Conservation (phyloP, 1,284 basidiomycete species). For the Mycena citricolor region DNA sequence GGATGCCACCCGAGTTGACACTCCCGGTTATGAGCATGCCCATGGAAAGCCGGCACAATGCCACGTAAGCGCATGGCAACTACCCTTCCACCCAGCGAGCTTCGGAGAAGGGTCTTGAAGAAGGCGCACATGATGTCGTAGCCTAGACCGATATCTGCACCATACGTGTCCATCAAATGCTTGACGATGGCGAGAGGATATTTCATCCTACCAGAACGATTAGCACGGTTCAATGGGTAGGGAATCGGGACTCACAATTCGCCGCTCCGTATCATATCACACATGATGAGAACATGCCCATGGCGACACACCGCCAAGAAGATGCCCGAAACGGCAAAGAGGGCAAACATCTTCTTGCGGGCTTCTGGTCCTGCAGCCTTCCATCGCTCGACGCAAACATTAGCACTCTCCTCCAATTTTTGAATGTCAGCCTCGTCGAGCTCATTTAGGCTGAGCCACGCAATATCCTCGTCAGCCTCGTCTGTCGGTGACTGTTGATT, state of each 20-base stretch:
- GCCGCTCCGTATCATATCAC: slow-evolving; percentile 31
- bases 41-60: slow-evolving; percentile 23
- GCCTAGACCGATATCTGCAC: slow-evolving; percentile 21
- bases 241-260: slow-evolving; percentile 28
- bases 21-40: slow-evolving; percentile 26
- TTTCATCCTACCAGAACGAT: slow-evolving; percentile 37
- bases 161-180: slow-evolving; percentile 26
- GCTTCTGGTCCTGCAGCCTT: slow-evolving; percentile 32
- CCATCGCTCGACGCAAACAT: slow-evolving; percentile 34
- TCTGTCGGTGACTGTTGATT: not conserved
- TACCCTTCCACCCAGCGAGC: slow-evolving; percentile 24
- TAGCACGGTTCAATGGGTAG: slow-evolving; percentile 26
- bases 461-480: slow-evolving; percentile 4
- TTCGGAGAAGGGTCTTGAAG: slow-evolving; percentile 27
- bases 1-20: slow-evolving; percentile 28
- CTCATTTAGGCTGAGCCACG: slow-evolving; percentile 19
- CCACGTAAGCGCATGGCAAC: slow-evolving; percentile 9
- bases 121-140: slow-evolving; percentile 39
- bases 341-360: slow-evolving; percentile 31
- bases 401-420: slow-evolving; percentile 11
- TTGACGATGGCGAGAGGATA: slow-evolving; percentile 32
- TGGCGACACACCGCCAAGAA: slow-evolving; percentile 33
- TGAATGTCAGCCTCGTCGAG: slow-evolving; percentile 7
- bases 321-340: slow-evolving; percentile 35
- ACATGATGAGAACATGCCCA: slow-evolving; percentile 25